These are phyloP conservation scores for Fusarium euwallaceae DNA, from an alignment of 2,329 filamentous ascomycete genomes.

Conservation along the genomic window DNA sequence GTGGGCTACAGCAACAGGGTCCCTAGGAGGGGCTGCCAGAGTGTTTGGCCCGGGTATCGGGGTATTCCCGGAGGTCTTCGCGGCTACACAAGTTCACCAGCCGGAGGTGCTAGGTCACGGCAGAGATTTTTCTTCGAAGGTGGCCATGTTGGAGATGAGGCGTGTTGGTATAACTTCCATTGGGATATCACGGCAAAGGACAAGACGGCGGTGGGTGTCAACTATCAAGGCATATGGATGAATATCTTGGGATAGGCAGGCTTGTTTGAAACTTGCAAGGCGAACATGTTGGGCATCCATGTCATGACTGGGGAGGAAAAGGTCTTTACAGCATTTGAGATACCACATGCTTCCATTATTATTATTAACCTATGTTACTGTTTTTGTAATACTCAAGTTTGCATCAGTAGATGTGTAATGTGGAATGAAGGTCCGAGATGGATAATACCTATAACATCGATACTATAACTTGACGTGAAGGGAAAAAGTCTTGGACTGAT, in stretches of 20 bases:
- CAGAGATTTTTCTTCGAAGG: not conserved
- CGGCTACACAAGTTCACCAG: slow-evolving; percentile 17
- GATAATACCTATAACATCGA: not conserved
- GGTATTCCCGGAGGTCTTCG: slow-evolving; percentile 22
- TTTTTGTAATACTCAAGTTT: not conserved
- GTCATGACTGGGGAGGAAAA: slow-evolving; percentile 23
- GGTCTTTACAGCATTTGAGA: slow-evolving; percentile 38
- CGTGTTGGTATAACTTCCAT: not conserved
- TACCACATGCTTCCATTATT: slow-evolving; percentile 29
- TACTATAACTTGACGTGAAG: not conserved
- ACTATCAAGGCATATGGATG: not conserved
- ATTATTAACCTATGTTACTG: slow-evolving; percentile 6
- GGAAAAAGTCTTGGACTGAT: not conserved
- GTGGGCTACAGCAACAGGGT: slow-evolving; percentile 50
- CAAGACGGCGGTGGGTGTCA: not conserved
- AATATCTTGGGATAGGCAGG: slow-evolving; percentile 21
- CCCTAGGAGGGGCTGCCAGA: slow-evolving; percentile 42
- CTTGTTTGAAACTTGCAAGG: slow-evolving; percentile 25
- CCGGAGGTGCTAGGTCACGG: slow-evolving; percentile 7
- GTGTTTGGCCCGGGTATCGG: slow-evolving; percentile 18
- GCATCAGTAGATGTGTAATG: slow-evolving; percentile 1
- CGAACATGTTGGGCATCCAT: slow-evolving; percentile 22
- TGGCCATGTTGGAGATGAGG: not conserved
- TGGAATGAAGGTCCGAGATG: not conserved
- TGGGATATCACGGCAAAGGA: not conserved